A percentile compares a stretch with the other conserved stretches of the same genome.
These are phyloP conservation scores for Amanita phalloides DNA, from an alignment of 768 basidiomycete genomes.

Conservation along the genomic window DNA sequence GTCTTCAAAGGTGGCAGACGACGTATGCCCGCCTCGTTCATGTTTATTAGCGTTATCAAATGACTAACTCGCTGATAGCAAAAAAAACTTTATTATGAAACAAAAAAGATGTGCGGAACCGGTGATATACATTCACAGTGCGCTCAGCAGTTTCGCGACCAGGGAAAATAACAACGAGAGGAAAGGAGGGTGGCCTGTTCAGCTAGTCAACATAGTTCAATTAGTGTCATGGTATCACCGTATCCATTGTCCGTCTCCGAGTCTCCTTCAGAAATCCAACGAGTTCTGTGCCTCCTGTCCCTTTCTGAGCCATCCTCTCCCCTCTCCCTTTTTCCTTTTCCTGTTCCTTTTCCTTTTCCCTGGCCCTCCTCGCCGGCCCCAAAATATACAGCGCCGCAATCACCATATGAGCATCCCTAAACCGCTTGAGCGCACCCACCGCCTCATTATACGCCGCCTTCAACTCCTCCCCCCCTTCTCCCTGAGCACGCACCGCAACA, in stretches of 20 bases:
- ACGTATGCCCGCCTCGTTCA: too few relatives aligned
- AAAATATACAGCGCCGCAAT: slow-evolving; percentile 71
- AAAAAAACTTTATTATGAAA: too few relatives aligned
- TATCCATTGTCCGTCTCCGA: slow-evolving; percentile 51
- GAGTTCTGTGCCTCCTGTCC: slow-evolving; percentile 74
- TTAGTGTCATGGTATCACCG: slow-evolving; percentile 8
- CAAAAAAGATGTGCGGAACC: too few relatives aligned
- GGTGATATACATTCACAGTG: too few relatives aligned
- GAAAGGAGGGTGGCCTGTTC: too few relatives aligned
- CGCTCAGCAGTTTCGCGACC: too few relatives aligned
- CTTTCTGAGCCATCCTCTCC: slow-evolving; percentile 24
- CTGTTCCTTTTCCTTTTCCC: slow-evolving; percentile 9
- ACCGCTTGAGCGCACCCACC: slow-evolving; percentile 53
- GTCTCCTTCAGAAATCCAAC: slow-evolving; percentile 68
- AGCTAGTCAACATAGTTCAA: too few relatives aligned
- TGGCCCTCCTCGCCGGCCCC: slow-evolving; percentile 42
- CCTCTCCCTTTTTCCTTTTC: slow-evolving; percentile 11
- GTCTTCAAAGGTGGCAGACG: too few relatives aligned
- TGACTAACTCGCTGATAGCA: too few relatives aligned
- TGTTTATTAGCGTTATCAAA: too few relatives aligned
- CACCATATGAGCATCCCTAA: slow-evolving; percentile 69
- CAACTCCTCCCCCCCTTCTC: slow-evolving; percentile 18
- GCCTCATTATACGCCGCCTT: slow-evolving; percentile 46
- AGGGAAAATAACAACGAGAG: too few relatives aligned
- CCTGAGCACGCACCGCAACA: slow-evolving; percentile 20